Percentiles rank a stretch among this genome's conserved stretches.
Conservation (phyloP, 495 filamentous ascomycete species). For the Penicillium roqueforti region DNA sequence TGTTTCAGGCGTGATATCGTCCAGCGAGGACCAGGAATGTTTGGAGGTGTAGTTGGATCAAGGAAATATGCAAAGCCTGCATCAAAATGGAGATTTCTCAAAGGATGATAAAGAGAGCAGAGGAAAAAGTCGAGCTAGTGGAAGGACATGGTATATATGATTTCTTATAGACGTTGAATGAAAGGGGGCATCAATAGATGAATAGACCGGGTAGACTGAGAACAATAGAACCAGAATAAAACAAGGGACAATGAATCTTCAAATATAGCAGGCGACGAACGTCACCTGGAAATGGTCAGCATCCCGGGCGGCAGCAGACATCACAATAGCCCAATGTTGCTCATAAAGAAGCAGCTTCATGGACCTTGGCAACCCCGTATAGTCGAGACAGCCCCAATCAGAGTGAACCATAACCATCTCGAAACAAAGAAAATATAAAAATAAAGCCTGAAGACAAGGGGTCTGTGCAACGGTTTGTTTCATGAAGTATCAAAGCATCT, state of each 20-base stretch:
- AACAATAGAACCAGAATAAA: constrained; percentile 12
- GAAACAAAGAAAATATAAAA: constrained; percentile 21
- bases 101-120: constrained; percentile 6
- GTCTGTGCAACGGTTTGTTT: constrained; percentile 17
- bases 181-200: constrained; percentile 11
- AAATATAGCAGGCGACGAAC: constrained; percentile 8
- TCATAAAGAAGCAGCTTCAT: constrained; percentile 17
- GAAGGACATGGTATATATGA: constrained; percentile 11
- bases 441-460: constrained; percentile 15
- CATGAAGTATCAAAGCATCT: constrained; percentile 17
- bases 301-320: constrained; percentile 14
- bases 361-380: constrained; percentile 10
- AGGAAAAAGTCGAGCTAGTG: constrained; percentile 15
- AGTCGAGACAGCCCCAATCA: constrained; percentile 15
- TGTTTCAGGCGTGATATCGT: constrained; percentile 3
- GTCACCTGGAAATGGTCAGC: background rate
- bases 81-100: background rate
- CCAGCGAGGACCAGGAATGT: constrained; percentile 1
- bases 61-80: constrained; percentile 1
- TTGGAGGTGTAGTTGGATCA: background rate
- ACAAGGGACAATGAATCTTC: constrained; percentile 7
- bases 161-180: constrained; percentile 16
- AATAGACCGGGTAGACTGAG: background rate
- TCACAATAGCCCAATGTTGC: background rate
- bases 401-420: constrained; percentile 3